These are phyloP conservation scores for Chalciporus sp. DNA, from an alignment of 1,284 basidiomycete genomes.

Conservation along the genomic window DNA sequence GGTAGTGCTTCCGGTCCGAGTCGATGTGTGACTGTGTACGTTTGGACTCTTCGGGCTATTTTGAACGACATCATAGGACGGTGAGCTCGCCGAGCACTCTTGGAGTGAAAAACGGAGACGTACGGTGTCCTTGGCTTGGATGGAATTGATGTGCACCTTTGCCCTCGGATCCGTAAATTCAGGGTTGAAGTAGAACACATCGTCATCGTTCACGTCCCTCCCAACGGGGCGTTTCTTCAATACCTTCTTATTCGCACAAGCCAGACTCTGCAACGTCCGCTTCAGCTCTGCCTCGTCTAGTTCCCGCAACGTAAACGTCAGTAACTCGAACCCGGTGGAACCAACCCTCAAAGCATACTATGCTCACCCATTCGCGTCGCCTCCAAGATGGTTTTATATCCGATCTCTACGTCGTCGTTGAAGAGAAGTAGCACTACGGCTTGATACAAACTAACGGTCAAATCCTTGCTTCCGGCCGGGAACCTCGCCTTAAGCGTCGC, in stretches of 20 bases:
- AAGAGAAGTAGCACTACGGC: constrained; percentile 89
- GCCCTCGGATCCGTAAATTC: constrained; percentile 80
- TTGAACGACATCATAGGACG: background rate
- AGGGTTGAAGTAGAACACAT: constrained; percentile 79
- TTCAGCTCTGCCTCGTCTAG: constrained; percentile 76
- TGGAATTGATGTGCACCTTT: constrained; percentile 93
- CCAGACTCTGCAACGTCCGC: constrained; percentile 88
- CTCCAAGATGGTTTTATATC: constrained; percentile 70
- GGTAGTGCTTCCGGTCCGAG: constrained; percentile 80
- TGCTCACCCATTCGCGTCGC: constrained; percentile 76
- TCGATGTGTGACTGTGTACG: constrained; percentile 85
- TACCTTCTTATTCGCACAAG: constrained; percentile 89
- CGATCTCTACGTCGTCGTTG: constrained; percentile 66
- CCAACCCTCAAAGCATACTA: background rate
- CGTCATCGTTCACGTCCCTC: constrained; percentile 77
- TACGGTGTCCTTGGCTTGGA: constrained; percentile 78
- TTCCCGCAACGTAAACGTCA: constrained; percentile 3
- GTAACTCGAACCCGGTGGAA: background rate
- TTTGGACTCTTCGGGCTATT: constrained; percentile 82
- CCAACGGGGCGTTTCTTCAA: constrained; percentile 81
- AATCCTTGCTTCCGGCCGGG: constrained; percentile 76
- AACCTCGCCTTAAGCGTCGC: constrained; percentile 76
- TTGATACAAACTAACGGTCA: constrained; percentile 91
- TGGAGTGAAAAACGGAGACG: constrained; percentile 1
- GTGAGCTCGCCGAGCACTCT: background rate